Conservation (phyloP, 768 basidiomycete genomes). For the Mycena polygramma region DNA sequence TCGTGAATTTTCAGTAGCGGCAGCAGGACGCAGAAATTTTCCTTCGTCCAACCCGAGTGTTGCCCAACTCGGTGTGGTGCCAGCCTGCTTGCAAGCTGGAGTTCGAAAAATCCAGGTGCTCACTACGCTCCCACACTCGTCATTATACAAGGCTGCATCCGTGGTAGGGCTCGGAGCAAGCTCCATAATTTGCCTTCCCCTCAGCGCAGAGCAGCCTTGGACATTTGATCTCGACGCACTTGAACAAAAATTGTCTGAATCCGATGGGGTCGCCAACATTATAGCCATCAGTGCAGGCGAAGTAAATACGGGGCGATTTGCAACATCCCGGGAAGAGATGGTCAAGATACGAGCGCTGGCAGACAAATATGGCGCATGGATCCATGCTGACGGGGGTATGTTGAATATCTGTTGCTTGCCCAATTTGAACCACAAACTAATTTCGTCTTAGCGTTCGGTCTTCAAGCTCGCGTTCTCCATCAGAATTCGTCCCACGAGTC, state of each 20-base stretch:
- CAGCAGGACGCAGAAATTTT: conserved; percentile 25
- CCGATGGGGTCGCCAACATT: conserved; percentile 16
- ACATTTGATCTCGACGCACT: conserved; percentile 31
- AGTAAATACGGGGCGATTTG: conserved; percentile 33
- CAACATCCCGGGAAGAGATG: conserved; percentile 30
- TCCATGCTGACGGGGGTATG: conserved; percentile 36
- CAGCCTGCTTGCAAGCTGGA: conserved; percentile 28
- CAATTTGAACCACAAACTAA: neutral
- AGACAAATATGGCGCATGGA: conserved; percentile 33
- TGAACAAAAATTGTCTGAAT: conserved; percentile 3
- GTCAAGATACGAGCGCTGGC: conserved; percentile 31
- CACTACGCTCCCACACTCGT: conserved; percentile 33
- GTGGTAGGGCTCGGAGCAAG: conserved; percentile 27
- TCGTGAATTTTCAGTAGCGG: conserved; percentile 34
- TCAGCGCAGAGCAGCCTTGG: conserved; percentile 32
- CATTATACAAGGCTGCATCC: conserved; percentile 36
- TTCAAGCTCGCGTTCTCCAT: conserved; percentile 27
- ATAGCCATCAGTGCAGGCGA: conserved; percentile 35
- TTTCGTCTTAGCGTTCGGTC: conserved; percentile 28
- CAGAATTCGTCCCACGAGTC: conserved; percentile 11
- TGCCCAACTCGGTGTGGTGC: conserved; percentile 30
- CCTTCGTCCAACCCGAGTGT: conserved; percentile 25
- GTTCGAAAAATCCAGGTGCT: conserved; percentile 29
- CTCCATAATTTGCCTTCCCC: conserved; percentile 26
- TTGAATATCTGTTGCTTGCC: no score